Base-by-base conservation (phyloP, 768 basidiomycete genomes). In the Auricularia sp. region DNA sequence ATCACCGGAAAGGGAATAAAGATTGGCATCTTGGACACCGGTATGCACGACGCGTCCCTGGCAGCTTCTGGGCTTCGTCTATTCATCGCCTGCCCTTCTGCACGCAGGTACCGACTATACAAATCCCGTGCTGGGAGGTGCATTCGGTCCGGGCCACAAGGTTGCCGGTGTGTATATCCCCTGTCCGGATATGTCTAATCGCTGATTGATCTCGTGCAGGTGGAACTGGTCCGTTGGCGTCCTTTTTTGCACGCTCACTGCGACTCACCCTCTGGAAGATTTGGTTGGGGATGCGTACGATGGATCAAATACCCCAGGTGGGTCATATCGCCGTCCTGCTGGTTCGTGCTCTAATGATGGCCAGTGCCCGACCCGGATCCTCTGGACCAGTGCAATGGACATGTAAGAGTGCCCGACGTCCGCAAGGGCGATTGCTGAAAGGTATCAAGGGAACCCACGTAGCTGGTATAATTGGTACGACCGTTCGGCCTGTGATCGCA, bases 1-100 rank as follows among this genome's bases (percentile, higher is more conserved):
- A 79, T 84, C 68, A 77, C 78, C 34, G 88, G 89, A 12, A 79
- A 79, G 47, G 87, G 87, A 2, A 76, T 88, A 71, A 87, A 86
- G 68, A 79, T 91, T 63, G 88, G 81, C 66, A 83, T 88, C 56
- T 33, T 59, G 29, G 56, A 29, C 34, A 35, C 56, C 21, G 56
- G 34, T 23, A 35, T 33, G 56, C 56, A 54, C 18, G 29, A 29
- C 54, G 54, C 54, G 29, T 14, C 23, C 35, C 10, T 63, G 39
- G 1, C 14, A 29, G 7, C 61, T 6, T 23, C n/a, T 65, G 36
- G 44, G n/a, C 29, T 60, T 29, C 29, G 0, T 29, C 29, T 29
- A 29, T 29, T 29, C 29, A 29, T 29, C 29, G 29, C 29, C 29
- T 29, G 29, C 29, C 29, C 29, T 29, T 29, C 29, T 83, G 82